phyloP scores from a whole-genome alignment of 2,329 filamentous ascomycete species.

The Aaosphaeria pasadenensis region DNA sequence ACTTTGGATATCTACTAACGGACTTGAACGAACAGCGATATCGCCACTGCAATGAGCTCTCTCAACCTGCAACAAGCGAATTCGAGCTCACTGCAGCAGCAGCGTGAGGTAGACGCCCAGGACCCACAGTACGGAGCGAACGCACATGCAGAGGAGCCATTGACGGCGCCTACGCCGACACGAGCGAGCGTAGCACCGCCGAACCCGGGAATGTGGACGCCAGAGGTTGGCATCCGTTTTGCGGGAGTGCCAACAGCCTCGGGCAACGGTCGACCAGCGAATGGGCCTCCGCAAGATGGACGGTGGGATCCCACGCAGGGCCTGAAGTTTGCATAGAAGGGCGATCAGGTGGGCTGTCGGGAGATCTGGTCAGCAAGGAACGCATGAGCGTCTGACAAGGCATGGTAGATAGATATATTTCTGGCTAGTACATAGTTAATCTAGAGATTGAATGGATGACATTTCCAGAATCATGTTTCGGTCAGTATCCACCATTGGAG shows the following conservation, averaged over 20 bases:
- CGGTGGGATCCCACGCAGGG: conserved; percentile 40
- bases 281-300: conserved; percentile 33
- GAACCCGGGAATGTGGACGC: conserved; percentile 67
- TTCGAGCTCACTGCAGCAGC: conserved; percentile 41
- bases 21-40: conserved; percentile 42
- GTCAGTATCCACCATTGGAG: too few species aligned
- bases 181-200: conserved; percentile 33
- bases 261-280: conserved; percentile 27
- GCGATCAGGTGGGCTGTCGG: background rate
- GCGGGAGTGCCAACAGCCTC: conserved; percentile 42
- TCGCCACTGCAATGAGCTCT: conserved; percentile 59
- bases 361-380: too few species aligned
- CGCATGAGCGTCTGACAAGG: too few species aligned
- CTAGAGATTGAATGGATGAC: too few species aligned
- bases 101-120: conserved; percentile 49
- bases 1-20: conserved; percentile 6
- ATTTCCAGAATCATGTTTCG: too few species aligned
- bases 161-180: conserved; percentile 48
- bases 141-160: conserved; percentile 50
- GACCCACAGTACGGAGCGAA: conserved; percentile 57
- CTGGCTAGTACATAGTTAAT: too few species aligned
- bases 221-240: conserved; percentile 79
- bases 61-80: conserved; percentile 50
- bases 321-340: conserved; percentile 35
- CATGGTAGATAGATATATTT: too few species aligned